Evolutionary conservation across 2,329 filamentous ascomycete species (phyloP), one percentile per base, ranked within the genome.

Genomic region (Colletotrichum filicis): DNA sequence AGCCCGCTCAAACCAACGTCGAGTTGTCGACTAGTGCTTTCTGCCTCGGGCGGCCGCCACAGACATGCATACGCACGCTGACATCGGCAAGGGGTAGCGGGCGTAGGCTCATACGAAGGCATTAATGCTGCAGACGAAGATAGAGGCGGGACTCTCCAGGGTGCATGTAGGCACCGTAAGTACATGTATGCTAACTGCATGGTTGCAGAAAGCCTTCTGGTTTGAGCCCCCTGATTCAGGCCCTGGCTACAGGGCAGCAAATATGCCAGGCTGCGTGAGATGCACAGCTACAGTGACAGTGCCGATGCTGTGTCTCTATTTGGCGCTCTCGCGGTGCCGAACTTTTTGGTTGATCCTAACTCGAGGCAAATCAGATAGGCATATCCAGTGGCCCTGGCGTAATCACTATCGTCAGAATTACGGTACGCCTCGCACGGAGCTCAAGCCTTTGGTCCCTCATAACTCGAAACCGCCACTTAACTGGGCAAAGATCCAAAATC

Each of bases 391-490:
- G n/a, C 55, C 30, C 46, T 46, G 26, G 22, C 11, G 14, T 37
- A 24, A 52, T 70, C 70, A 70, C 19, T 35, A 12, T 35, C 32
- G 32, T 70, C 60, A 70, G 66, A 68, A 53, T 24, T 56, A 42
- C 35, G 28, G 30, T 6, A n/a, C 49, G 42, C 42, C n/a, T 37
- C 61, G 16, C 24, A n/a, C 60, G 35, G 12, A 56, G 12, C 12
- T 28, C 3, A 22, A 56, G n/a, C 11, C 42, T 55, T 68, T 19
- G 28, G 28, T 35, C 62, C 5, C 37, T 65, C 7, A 56, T 16
- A 12, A 56, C 22, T 32, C 26, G 8, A 14, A 28, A 32, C 4
- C 8, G 42, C 42, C 6, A 16, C 6, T 7, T 1, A 4, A 63
- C 7, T 26, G 12, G 6, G 7, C 11, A 12, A 8, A 7, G 19